Evolutionary conservation across 805 yeast species (phyloP), one percentile per base, ranked within the genome.

Genomic region (Barnettozyma pratensis): DNA sequence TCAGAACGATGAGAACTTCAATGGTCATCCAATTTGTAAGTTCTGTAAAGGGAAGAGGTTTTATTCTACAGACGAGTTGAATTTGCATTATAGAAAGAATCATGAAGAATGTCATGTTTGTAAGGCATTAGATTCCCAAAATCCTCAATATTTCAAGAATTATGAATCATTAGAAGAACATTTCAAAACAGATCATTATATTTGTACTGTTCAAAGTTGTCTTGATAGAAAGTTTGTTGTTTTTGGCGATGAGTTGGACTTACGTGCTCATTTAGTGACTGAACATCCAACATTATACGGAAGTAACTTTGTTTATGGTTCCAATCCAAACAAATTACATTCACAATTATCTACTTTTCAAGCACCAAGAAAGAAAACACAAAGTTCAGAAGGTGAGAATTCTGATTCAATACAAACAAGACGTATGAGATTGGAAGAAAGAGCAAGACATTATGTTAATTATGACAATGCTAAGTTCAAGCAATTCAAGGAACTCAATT

Each of bases 51-150:
- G 81, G 3, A 76, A 72, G 55, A 68, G 95, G 49, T 91, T 87
- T 63, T 94, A 94, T 63, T 87, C 96, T 0, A 87, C 81, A 37
- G 97, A 92, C 63, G 98, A 91, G 63, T 72, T 90, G 57, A 81
- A 79, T 54, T 66, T 81, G 32, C 99, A 94, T 66, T 77, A 91
- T 69, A 74, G 96, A 55, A 85, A 87, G 51, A 70, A 70, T 43
- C 99, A 94, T 65, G 97, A 91, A 62, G 80, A 83, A 55, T 94
- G 99, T 65, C 87, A 83, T 58, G 81, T 94, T 32, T 94, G 99
- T 69, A 96, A 90, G 56, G 83, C 79, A 62, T 64, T 75, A 3
- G 76, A 81, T 57, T 70, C 82, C 1, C 64, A 77, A 12, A 68
- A 72, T 29, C 95, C 95, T 0, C 83, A 80, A 55, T 90, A 87